These are phyloP conservation scores for Xylaria sp. DNA, from an alignment of 2,329 filamentous ascomycete species.

Conservation along the genomic window DNA sequence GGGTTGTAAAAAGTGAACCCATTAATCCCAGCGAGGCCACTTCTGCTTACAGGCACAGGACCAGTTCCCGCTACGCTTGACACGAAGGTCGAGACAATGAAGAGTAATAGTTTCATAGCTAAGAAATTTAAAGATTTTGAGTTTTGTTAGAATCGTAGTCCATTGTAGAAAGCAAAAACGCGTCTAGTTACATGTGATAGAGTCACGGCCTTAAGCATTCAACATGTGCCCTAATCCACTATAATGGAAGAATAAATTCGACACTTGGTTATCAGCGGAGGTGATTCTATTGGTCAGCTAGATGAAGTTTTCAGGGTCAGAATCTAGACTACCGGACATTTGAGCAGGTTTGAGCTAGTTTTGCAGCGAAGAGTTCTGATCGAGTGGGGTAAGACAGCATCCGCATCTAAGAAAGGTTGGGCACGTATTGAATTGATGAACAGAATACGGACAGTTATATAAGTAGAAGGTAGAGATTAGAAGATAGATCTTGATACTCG, in stretches of 20 bases:
- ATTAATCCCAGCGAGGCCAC: not conserved
- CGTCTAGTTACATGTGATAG: not conserved
- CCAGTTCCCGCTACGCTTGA: not conserved
- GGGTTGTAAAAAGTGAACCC: conserved; percentile 9
- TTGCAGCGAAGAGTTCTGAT: not conserved
- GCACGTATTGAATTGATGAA: not conserved
- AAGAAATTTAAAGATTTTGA: not conserved
- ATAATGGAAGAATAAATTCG: not conserved
- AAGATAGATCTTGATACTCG: not conserved
- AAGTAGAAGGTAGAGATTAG: not conserved
- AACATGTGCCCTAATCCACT: not conserved
- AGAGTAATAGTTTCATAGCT: not conserved
- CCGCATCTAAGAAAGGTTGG: not conserved
- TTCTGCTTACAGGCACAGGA: not conserved
- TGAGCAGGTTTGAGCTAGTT: not conserved
- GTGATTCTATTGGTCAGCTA: not conserved
- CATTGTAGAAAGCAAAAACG: not conserved
- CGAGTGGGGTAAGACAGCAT: not conserved
- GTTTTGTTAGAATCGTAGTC: not conserved
- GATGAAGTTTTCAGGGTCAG: not conserved
- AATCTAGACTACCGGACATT: not conserved
- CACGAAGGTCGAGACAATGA: not conserved
- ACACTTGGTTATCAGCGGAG: too few relatives aligned
- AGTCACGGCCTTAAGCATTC: not conserved
- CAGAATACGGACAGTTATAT: not conserved